Evolutionary conservation across 371 early-diverging fungal species (phyloP), one percentile per base, ranked within the genome.

Genomic region (Mortierella sp.): DNA sequence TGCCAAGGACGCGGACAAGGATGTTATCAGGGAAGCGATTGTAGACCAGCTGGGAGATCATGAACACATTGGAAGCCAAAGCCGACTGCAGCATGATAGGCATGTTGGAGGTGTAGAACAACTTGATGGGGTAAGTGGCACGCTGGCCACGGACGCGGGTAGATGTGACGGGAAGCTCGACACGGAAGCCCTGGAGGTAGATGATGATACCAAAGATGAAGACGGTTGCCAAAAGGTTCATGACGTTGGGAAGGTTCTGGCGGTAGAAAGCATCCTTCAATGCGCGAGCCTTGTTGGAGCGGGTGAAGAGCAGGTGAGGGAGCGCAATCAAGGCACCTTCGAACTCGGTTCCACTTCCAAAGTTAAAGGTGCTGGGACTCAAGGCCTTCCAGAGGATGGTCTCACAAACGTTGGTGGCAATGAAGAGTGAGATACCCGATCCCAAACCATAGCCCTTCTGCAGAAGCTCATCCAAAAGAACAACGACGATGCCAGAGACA

Each of bases 371-470:
- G 52, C 94, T 95, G 50, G 99, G 99, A 64, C 95, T 94, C 73
- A 99, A 91, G 16, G 98, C 95, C 84, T 99, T 96, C 99, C 99
- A 99, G 78, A 99, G 90, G 72, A 99, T 96, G 67, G 89, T 97
- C 86, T 99, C 99, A 83, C 99, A 99, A 70, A 99, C 96, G 85
- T 99, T 99, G 70, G 99, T 96, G 56, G 99, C 99, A 85, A 99
- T 98, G 81, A 99, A 99, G 70, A 99, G 88, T 67, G 98, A 97
- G 78, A 99, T 98, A 69, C 99, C 99, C 34, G 99, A 99, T 30
- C 99, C 99, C 58, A 99, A 87, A 71, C 99, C 99, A 78, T 99
- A 99, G n/a, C 99, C 99, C 89, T 99, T 99, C 85, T 99, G 99
- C 64, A 99, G 89, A 69, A 99, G 90, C 88, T 99, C 99, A 83